Conservation (phyloP, 495 filamentous ascomycete species). For the Trichocladium uniseriatum region DNA sequence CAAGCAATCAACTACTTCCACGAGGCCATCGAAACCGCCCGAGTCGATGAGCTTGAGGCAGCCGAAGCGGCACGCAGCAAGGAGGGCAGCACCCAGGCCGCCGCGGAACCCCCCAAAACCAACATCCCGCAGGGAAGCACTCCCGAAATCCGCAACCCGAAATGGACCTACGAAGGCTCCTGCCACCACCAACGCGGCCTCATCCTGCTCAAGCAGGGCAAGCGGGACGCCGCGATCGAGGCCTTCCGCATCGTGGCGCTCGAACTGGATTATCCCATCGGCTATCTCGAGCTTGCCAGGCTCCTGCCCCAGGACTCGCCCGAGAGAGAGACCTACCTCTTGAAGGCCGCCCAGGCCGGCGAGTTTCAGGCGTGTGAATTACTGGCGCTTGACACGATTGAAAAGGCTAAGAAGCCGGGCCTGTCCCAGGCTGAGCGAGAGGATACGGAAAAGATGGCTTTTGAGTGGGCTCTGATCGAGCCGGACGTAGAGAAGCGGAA, state of each 20-base stretch:
- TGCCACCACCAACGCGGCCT: constrained; percentile 20
- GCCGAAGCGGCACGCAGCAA: background rate
- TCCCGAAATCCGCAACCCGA: constrained; percentile 6
- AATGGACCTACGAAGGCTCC: constrained; percentile 26
- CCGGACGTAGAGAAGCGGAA: background rate
- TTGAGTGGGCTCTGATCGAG: background rate
- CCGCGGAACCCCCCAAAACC: background rate
- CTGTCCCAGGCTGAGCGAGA: background rate
- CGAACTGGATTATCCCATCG: constrained; percentile 23
- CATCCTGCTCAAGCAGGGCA: constrained; percentile 14
- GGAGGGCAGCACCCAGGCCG: too few relatives aligned
- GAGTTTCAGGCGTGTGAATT: background rate
- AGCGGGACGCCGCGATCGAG: constrained; percentile 13
- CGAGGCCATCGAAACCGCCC: constrained; percentile 14
- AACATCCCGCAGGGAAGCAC: background rate
- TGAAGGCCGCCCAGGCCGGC: constrained; percentile 25
- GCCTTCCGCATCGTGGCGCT: constrained; percentile 15
- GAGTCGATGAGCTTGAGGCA: too few relatives aligned
- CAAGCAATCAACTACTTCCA: constrained; percentile 16
- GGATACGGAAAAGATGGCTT: background rate
- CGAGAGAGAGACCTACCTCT: constrained; percentile 14
- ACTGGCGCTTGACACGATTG: background rate
- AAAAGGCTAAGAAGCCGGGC: background rate
- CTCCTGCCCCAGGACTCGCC: constrained; percentile 15
- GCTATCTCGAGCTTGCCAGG: constrained; percentile 19